A percentile compares a stretch with the other conserved stretches of the same genome.
phyloP scores from a whole-genome alignment of 805 yeast genomes.

The Pichia paraexigua region DNA sequence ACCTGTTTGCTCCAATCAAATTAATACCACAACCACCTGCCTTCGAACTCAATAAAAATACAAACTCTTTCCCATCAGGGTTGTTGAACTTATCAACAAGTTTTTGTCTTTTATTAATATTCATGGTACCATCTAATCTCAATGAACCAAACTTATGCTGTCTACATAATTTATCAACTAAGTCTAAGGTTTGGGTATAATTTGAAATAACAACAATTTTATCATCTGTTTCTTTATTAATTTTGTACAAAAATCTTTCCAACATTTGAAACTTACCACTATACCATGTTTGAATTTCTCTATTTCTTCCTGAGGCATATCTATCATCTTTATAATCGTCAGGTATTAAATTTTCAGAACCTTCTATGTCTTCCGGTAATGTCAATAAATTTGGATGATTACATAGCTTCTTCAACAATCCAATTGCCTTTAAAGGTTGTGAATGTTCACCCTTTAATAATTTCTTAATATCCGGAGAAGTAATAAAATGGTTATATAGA shows the following conservation, averaged over 20 bases:
- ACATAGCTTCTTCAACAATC: conserved; percentile 79
- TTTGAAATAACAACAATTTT: conserved; percentile 92
- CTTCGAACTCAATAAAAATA: conserved; percentile 83
- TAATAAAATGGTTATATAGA: conserved; percentile 65
- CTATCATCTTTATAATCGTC: conserved; percentile 55
- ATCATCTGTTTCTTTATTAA: conserved; percentile 77
- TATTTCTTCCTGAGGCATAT: conserved; percentile 43
- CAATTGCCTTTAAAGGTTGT: conserved; percentile 87
- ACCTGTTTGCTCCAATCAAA: conserved; percentile 89
- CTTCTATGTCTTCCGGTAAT: conserved; percentile 71
- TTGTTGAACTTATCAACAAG: conserved; percentile 83
- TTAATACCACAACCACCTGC: conserved; percentile 99
- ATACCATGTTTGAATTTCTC: conserved; percentile 69
- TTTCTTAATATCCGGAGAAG: conserved; percentile 68
- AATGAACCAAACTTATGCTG: conserved; percentile 63
- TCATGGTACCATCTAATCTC: conserved; percentile 89
- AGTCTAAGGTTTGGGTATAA: conserved; percentile 88
- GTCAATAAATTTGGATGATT: conserved; percentile 86
- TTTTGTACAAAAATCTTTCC: conserved; percentile 74
- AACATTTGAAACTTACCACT: conserved; percentile 84
- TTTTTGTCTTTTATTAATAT: conserved; percentile 85
- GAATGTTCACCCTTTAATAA: conserved; percentile 61
- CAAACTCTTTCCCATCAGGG: conserved; percentile 81
- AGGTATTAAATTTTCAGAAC: conserved; percentile 58
- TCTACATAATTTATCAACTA: conserved; percentile 83